A percentile compares a stretch with the other conserved stretches of the same genome.
Conservation (phyloP, 768 basidiomycete species). For the Cystofilobasidium ferigula region DNA sequence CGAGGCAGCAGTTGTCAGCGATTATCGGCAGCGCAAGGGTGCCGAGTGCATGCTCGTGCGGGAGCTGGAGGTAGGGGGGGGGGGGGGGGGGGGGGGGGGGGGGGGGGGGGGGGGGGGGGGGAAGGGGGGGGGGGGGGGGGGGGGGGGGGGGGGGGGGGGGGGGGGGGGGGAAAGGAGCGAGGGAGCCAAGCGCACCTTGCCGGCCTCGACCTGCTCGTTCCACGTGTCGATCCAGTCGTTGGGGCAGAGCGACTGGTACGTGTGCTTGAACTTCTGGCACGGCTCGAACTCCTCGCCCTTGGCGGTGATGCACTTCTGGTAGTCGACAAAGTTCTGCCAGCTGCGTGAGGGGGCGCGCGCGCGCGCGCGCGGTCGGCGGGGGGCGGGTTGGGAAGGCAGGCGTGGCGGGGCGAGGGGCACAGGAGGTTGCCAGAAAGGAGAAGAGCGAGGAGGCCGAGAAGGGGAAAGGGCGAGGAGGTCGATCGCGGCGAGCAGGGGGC, state of each 20-base stretch:
- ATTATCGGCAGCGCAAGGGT: no score
- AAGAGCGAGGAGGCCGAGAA: neutral
- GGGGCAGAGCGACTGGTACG: conserved; percentile 92
- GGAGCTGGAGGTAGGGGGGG: neutral
- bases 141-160: no score
- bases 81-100: no score
- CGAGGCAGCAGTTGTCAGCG: no score
- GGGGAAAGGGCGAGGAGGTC: conserved; percentile 6
- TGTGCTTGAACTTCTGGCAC: conserved; percentile 95
- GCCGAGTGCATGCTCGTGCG: no score
- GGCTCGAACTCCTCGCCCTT: conserved; percentile 98
- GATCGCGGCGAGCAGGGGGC: neutral
- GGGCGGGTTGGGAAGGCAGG: neutral
- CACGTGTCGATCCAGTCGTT: conserved; percentile 77
- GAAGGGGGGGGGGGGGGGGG: no score
- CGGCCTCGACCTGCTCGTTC: conserved; percentile 88
- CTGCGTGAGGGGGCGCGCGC: no score
- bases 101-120: no score
- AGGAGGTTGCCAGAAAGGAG: neutral
- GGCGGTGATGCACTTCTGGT: conserved; percentile 92
- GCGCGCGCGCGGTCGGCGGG: no score
- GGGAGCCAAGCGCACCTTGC: conserved; percentile 38
- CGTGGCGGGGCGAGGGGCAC: neutral
- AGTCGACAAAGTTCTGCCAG: conserved; percentile 95
- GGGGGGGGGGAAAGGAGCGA: no score